Percentiles rank a stretch among this genome's conserved stretches.
Conservation (phyloP, 306 rosid genomes). For the Corylus heterophylla region DNA sequence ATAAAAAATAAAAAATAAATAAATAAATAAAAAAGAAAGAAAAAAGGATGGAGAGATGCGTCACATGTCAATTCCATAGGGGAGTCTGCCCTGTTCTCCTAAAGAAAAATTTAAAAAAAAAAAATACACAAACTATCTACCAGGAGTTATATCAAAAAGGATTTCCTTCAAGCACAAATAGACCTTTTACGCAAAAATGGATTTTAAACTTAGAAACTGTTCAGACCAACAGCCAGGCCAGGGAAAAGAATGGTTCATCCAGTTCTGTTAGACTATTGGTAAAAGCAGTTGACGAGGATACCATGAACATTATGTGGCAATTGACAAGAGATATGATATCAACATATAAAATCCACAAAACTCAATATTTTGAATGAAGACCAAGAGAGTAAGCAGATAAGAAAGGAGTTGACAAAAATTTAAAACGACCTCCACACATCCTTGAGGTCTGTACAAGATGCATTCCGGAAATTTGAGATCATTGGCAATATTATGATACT, state of each 20-base stretch:
- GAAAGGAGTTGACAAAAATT: conserved; percentile 12
- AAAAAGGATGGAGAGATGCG: not conserved
- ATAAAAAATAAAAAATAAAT: no score
- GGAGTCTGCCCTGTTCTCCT: not conserved
- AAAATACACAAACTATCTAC: not conserved
- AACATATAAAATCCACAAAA: not conserved
- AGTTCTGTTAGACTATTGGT: not conserved
- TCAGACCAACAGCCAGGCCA: not conserved
- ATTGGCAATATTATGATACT: conserved; percentile 69
- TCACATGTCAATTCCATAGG: not conserved
- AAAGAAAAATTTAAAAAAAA: not conserved
- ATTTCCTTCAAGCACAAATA: not conserved
- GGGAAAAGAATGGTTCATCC: not conserved
- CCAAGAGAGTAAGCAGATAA: conserved; percentile 3
- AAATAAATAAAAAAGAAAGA: not conserved
- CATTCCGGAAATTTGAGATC: conserved; percentile 69
- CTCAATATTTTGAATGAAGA: not conserved
- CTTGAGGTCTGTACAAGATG: conserved; percentile 69
- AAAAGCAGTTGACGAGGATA: not conserved
- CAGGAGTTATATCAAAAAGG: not conserved
- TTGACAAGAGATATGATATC: not conserved
- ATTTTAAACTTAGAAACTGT: not conserved
- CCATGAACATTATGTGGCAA: not conserved
- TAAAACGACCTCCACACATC: conserved; percentile 57
- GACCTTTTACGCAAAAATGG: no score